Evolutionary conservation across 1,139 yeast species (phyloP).

Genomic region (Yamadazyma kanchanaburiensis): DNA sequence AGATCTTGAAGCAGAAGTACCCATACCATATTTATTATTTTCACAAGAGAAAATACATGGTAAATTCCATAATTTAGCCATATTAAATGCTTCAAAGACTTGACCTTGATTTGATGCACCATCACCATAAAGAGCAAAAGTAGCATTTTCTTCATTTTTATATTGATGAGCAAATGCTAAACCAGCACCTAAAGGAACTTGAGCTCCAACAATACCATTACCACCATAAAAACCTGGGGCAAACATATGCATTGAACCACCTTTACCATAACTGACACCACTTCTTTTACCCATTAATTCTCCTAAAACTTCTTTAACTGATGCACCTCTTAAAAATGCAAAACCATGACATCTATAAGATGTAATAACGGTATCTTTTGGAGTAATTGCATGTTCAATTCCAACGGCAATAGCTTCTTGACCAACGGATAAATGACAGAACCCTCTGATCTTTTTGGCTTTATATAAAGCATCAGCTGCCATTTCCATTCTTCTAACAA

Average conservation of each 20-base stretch:
- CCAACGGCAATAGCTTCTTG: constrained; percentile 99
- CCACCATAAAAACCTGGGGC: constrained; percentile 96
- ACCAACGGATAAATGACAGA: constrained; percentile 98
- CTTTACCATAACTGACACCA: constrained; percentile 96
- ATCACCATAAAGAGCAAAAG: constrained; percentile 93
- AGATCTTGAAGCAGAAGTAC: constrained; percentile 95
- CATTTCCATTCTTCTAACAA: constrained; percentile 97
- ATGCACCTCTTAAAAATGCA: constrained; percentile 92
- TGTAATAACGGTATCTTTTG: constrained; percentile 84
- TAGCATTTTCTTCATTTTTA: constrained; percentile 73
- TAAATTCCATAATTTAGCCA: constrained; percentile 98
- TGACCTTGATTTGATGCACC: constrained; percentile 99
- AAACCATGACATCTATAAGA: constrained; percentile 99
- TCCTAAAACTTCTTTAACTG: constrained; percentile 86
- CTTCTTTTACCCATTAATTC: constrained; percentile 95
- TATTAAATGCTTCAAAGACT: constrained; percentile 94
- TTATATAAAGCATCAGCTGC: constrained; percentile 97
- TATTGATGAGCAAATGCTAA: constrained; percentile 96
- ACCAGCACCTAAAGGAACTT: constrained; percentile 97
- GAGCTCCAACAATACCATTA: constrained; percentile 99
- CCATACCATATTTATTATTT: constrained; percentile 99
- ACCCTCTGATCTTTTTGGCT: constrained; percentile 97
- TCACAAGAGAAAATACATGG: constrained; percentile 96
- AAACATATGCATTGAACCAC: constrained; percentile 99
- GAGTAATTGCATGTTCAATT: constrained; percentile 88